Evolutionary conservation across 768 basidiomycete species (phyloP), one percentile per base, ranked within the genome.

Genomic region (Lentinula aciculospora): DNA sequence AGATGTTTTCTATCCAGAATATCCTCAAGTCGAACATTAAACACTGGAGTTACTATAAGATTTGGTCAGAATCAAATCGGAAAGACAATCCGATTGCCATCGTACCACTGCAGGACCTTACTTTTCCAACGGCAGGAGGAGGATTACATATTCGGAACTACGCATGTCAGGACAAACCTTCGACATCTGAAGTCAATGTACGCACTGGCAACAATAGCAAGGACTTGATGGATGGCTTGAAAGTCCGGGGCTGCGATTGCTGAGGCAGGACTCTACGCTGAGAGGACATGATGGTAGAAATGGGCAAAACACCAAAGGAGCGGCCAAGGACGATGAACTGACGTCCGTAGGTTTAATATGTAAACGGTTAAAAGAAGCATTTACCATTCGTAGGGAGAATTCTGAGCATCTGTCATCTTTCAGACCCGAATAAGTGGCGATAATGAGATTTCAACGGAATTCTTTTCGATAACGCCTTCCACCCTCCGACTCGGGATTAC

Each of bases 1-100:
- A 92, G 77, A 68, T 92, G 89, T 57, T 83, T 85, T 60, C 88
- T 78, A 49, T 88, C 79, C 58, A 92, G 75, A 2, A 92, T 80
- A 67, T 92, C 90, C 45, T 90, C 86, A 23, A 92, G 77, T 27
- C 78, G 78, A 59, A 92, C 80, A 57, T 83, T 72, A 63, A 86
- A 80, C 36, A 87, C 69, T 7, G 89, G 88, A 0, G 85, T 87
- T 40, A 89, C 80, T 81, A 67, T 63, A 57, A 57, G 50, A 29
- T 9, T 19, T 29, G 13, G 23, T 40, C 39, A 45, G 21, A 44
- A 21, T 9, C 15, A 25, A 17, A 46, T 46, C 28, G 17, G 36
- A 32, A 58, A 17, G 27, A 47, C 40, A 28, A 36, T 13, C 28
- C 29, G 28, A 31, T 13, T 32, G 28, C 46, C 51, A 21, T 67